Evolutionary conservation across 495 filamentous ascomycete genomes (phyloP), one percentile per base, ranked within the genome.

Genomic region (Lasiosphaeriaceae sp.): DNA sequence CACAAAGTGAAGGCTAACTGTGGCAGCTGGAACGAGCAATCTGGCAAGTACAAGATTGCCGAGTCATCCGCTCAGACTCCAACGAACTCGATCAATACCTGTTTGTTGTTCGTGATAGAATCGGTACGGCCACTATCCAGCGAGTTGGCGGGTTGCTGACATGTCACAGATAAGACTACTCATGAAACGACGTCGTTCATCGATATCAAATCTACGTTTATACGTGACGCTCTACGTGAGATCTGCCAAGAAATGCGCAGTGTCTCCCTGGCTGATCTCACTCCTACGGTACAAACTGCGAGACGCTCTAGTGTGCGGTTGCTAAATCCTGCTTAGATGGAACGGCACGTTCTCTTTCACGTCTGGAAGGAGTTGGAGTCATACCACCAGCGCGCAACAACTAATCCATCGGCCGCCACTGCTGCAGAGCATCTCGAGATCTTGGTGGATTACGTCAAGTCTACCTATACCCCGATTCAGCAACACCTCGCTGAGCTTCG

Each of bases 171-270:
- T 46, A 46, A 21, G n/a, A 8, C 7, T 21, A 46, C 43, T 21
- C n/a, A n/a, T n/a, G 43, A 46, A 21, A 46, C 43, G 19, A 46
- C 43, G 14, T 17, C 43, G 7, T 46, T 46, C 43, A 46, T 46
- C 43, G 43, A 46, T 21, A 46, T 46, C n/a, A 46, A 46, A 21
- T 46, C 43, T 46, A n/a, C 43, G 19, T 46, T 46, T n/a, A n/a
- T 46, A 46, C n/a, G n/a, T 7, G 43, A 46, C 19, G 19, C 19
- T 46, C 43, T 46, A 21, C 43, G 43, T 46, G 43, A 46, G 14
- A 46, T 46, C 43, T 46, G 43, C 43, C 43, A 46, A 46, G 43
- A 46, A 5, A 46, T 46, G 43, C 43, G 43, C 43, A 46, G 43
- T 46, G 43, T 46, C 43, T 46, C 43, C 43, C 43, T 46, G 43